These are phyloP conservation scores for Noccaea caerulescens DNA, from an alignment of 345 rosid species.

Conservation along the genomic window DNA sequence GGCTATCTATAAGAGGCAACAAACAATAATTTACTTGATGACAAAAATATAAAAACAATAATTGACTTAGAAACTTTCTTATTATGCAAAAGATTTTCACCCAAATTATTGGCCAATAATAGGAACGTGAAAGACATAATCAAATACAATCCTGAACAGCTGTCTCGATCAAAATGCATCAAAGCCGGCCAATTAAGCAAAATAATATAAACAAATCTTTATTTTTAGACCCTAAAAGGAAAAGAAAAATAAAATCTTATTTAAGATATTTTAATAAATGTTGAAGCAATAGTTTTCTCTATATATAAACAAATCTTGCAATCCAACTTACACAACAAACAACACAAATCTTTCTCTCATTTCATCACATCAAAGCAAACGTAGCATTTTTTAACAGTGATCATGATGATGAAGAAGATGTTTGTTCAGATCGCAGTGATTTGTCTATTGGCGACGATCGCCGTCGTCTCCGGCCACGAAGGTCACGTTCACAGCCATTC, in stretches of 20 bases:
- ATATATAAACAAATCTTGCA: conserved; percentile 29
- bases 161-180: conserved; percentile 37
- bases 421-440: conserved; percentile 40
- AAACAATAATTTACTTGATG: conserved; percentile 18
- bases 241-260: neutral
- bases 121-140: conserved; percentile 32
- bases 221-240: conserved; percentile 12
- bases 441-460: conserved; percentile 40
- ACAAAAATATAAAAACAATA: neutral
- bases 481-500: conserved; percentile 40
- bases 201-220: conserved; percentile 23
- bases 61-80: neutral
- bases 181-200: conserved; percentile 36
- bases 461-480: conserved; percentile 35
- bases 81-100: conserved; percentile 11
- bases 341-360: conserved; percentile 32
- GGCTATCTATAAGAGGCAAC: conserved; percentile 6
- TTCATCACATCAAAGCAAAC: conserved; percentile 29
- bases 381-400: neutral
- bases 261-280: conserved; percentile 16
- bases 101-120: conserved; percentile 25
- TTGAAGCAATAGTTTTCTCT: neutral
- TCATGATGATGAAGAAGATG: conserved; percentile 43
- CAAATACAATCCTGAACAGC: conserved; percentile 27
- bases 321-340: conserved; percentile 21